These are phyloP conservation scores for Davidsoniella australis DNA, from an alignment of 2,329 filamentous ascomycete species.

Conservation along the genomic window DNA sequence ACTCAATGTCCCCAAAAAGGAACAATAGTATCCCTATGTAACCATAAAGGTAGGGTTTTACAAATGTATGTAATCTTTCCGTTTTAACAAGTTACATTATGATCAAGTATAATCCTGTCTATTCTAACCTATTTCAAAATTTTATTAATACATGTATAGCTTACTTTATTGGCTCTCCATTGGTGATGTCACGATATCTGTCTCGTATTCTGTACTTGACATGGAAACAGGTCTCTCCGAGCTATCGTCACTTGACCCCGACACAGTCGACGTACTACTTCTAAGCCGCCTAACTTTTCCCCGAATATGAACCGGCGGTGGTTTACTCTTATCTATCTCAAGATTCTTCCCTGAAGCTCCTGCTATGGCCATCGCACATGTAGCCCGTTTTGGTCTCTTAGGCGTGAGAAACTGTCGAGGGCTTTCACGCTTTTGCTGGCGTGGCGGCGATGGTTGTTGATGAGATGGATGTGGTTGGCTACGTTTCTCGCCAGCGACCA, in stretches of 20 bases:
- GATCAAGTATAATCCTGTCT: background rate
- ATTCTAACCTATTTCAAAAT: background rate
- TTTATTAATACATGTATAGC: background rate
- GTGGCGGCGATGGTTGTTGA: background rate
- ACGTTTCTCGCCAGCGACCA: background rate
- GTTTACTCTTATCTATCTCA: background rate
- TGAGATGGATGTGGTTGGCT: background rate
- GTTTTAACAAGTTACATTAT: background rate
- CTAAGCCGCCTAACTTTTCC: slow-evolving; percentile 2
- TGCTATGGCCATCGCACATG: background rate
- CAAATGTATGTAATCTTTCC: background rate
- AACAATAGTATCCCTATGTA: background rate
- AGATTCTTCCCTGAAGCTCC: background rate
- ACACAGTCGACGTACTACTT: background rate
- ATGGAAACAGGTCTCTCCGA: slow-evolving; percentile 1
- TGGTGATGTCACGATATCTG: background rate
- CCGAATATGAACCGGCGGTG: slow-evolving; percentile 3
- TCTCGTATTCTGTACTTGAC: slow-evolving; percentile 7
- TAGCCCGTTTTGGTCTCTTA: background rate
- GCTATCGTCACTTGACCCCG: slow-evolving; percentile 1
- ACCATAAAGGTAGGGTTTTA: background rate
- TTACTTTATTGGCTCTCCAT: background rate
- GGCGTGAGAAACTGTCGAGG: slow-evolving; percentile 5
- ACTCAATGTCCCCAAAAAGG: too few relatives aligned
- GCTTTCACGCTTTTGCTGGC: background rate